These are phyloP conservation scores for Claviceps lovelessii DNA, from an alignment of 2,329 filamentous ascomycete species.

Conservation along the genomic window DNA sequence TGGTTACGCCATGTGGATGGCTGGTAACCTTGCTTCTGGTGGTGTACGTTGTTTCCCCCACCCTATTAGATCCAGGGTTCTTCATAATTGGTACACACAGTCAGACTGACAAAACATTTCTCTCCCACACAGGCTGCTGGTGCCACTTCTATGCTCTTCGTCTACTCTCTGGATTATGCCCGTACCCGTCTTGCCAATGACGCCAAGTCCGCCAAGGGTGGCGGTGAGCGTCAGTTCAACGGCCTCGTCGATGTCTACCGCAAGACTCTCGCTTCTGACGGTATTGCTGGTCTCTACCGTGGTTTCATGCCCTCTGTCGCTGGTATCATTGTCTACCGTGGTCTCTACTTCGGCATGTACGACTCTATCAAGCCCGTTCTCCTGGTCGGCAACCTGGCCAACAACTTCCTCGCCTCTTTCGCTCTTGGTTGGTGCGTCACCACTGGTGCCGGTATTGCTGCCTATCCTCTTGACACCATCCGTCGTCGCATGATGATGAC, in stretches of 20 bases:
- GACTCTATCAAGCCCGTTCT: constrained; percentile 99
- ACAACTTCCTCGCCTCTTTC: constrained; percentile 99
- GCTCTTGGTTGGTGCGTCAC: constrained; percentile 96
- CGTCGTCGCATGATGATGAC: constrained; percentile 99
- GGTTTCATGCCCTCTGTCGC: constrained; percentile 99
- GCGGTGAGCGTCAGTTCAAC: constrained; percentile 99
- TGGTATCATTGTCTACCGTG: constrained; percentile 99
- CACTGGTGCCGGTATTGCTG: constrained; percentile 99
- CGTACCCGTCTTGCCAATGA: constrained; percentile 99
- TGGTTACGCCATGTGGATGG: constrained; percentile 98
- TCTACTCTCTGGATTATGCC: constrained; percentile 99
- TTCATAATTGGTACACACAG: background rate
- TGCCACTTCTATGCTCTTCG: constrained; percentile 99
- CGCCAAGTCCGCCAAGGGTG: constrained; percentile 93
- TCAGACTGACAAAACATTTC: constrained; percentile 3
- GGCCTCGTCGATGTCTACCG: constrained; percentile 98
- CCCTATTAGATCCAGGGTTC: background rate
- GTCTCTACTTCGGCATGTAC: constrained; percentile 99
- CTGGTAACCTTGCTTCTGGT: constrained; percentile 98
- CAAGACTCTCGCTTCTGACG: constrained; percentile 98
- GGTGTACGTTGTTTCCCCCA: constrained; percentile 56
- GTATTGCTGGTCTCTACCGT: constrained; percentile 99
- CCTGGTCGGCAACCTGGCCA: constrained; percentile 78
- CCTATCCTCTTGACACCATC: constrained; percentile 99
- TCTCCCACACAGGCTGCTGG: constrained; percentile 59